Conservation (phyloP, 2,329 filamentous ascomycete species). For the Proliferodiscus dingleyae region DNA sequence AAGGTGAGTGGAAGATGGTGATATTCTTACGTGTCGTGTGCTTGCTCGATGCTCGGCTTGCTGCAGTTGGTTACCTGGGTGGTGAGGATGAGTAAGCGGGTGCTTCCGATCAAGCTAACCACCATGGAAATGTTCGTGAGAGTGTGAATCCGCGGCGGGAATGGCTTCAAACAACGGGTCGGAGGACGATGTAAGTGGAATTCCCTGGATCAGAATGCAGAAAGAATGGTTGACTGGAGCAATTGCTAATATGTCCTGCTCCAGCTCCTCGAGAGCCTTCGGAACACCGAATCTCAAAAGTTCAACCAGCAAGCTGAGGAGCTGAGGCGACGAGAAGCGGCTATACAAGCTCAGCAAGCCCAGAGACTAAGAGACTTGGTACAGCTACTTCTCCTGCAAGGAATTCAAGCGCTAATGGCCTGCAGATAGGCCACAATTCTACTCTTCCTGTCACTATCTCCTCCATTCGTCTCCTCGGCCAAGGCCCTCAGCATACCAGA, state of each 20-base stretch:
- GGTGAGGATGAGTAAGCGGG: background rate
- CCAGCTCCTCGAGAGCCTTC: slow-evolving; percentile 57
- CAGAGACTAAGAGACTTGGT: slow-evolving; percentile 62
- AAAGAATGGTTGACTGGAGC: background rate
- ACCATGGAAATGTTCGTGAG: background rate
- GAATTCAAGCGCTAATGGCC: slow-evolving; percentile 5
- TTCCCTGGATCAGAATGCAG: slow-evolving; percentile 20
- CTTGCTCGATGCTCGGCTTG: background rate
- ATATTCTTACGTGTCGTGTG: too few species aligned
- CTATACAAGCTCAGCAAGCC: slow-evolving; percentile 44
- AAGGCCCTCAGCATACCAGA: slow-evolving; percentile 64
- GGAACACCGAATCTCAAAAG: slow-evolving; percentile 54
- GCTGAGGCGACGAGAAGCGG: slow-evolving; percentile 41
- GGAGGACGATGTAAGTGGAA: slow-evolving; percentile 42
- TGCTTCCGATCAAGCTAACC: slow-evolving; percentile 1
- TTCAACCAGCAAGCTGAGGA: slow-evolving; percentile 55
- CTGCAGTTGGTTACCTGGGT: background rate
- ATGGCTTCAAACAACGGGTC: slow-evolving; percentile 26
- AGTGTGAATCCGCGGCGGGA: slow-evolving; percentile 5
- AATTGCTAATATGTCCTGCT: slow-evolving; percentile 17
- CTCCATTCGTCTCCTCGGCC: slow-evolving; percentile 77
- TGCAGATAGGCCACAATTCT: slow-evolving; percentile 72
- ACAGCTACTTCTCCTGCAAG: slow-evolving; percentile 21
- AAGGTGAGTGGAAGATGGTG: background rate
- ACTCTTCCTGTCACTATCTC: slow-evolving; percentile 84